Conservation (phyloP, 2,329 filamentous ascomycete species). For the Calonectria fujianensis region DNA sequence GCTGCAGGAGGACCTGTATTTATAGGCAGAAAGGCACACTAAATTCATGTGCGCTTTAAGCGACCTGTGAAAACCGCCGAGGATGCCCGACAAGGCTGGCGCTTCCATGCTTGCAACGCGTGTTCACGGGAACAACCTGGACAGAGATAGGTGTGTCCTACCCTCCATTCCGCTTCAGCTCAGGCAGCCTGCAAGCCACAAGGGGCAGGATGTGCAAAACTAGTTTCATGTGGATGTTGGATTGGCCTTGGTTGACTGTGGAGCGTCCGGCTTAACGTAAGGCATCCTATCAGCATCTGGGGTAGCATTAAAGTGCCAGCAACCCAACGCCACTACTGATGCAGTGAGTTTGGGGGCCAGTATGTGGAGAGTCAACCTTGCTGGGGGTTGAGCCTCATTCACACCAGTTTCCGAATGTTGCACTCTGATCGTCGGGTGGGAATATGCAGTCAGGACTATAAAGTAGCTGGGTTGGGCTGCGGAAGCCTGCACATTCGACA, state of each 20-base stretch:
- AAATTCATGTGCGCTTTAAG: background rate
- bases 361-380: background rate
- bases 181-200: slow-evolving; percentile 5
- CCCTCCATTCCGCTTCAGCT: slow-evolving; percentile 4
- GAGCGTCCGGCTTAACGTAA: background rate
- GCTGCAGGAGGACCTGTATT: background rate
- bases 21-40: background rate
- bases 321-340: background rate
- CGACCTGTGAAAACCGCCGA: background rate
- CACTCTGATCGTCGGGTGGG: background rate
- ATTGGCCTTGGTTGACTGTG: slow-evolving; percentile 8
- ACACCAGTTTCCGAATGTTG: no score
- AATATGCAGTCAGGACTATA: slow-evolving; percentile 5
- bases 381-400: slow-evolving; percentile 2
- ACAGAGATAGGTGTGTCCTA: background rate
- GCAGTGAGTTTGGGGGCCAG: slow-evolving; percentile 12
- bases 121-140: background rate
- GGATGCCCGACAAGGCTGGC: background rate
- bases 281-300: slow-evolving; percentile 8
- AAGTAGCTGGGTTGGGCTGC: background rate
- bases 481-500: background rate
- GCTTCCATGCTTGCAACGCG: background rate
- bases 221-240: background rate
- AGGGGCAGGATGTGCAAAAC: background rate
- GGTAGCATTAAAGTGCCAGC: background rate